Evolutionary conservation across 1,139 yeast species (phyloP).

Genomic region (Candida smagusa): DNA sequence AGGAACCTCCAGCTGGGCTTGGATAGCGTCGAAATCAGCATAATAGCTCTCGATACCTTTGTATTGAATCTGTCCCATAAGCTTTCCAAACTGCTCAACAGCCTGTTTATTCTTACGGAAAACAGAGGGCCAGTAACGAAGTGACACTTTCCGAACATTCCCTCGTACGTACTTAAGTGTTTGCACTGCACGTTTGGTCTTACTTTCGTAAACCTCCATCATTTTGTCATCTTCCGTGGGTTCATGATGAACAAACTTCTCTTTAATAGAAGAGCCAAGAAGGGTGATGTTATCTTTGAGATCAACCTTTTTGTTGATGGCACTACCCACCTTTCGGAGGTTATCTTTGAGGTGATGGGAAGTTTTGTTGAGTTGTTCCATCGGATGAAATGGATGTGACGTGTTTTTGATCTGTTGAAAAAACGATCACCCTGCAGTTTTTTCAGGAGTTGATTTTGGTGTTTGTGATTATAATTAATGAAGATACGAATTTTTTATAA

Average conservation of each 20-base stretch:
- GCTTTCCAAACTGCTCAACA: slow-evolving; percentile 27
- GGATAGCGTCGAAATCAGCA: slow-evolving; percentile 31
- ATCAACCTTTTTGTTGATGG: slow-evolving; percentile 7
- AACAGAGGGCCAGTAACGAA: slow-evolving; percentile 32
- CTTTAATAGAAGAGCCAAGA: slow-evolving; percentile 15
- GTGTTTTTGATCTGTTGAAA: background rate
- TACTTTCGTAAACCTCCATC: slow-evolving; percentile 42
- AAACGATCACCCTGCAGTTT: too few relatives aligned
- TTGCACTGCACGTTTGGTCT: slow-evolving; percentile 36
- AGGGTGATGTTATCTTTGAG: slow-evolving; percentile 14
- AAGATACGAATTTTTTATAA: too few relatives aligned
- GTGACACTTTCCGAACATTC: slow-evolving; percentile 35
- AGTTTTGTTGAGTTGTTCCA: slow-evolving; percentile 6
- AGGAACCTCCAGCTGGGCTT: slow-evolving; percentile 30
- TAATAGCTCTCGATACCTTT: slow-evolving; percentile 41
- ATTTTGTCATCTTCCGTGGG: slow-evolving; percentile 42
- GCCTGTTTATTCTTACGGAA: slow-evolving; percentile 33
- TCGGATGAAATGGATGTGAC: slow-evolving; percentile 1
- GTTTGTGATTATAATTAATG: too few relatives aligned
- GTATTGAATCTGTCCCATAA: slow-evolving; percentile 40
- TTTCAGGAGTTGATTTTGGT: too few relatives aligned
- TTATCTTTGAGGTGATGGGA: slow-evolving; percentile 7
- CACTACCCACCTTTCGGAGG: slow-evolving; percentile 4
- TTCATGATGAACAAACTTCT: slow-evolving; percentile 16
- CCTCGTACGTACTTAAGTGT: slow-evolving; percentile 40